Evolutionary conservation across 805 yeast species (phyloP).

Genomic region (Candida sonorensis): DNA sequence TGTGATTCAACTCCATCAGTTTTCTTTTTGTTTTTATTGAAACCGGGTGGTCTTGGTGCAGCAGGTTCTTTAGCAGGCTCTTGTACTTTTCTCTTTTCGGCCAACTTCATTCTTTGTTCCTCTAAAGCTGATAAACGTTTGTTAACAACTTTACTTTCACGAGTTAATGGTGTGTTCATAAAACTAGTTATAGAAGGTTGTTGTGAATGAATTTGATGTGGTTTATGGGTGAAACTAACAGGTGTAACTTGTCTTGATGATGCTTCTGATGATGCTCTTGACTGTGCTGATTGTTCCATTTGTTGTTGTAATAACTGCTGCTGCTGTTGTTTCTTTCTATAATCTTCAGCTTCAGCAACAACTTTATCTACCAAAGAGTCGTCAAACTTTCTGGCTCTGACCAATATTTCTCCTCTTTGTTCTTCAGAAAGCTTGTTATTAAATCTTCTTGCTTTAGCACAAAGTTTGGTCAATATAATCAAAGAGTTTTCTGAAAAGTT

Average conservation of each 20-base stretch:
- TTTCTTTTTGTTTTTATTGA: slow-evolving; percentile 29
- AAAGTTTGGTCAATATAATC: slow-evolving; percentile 52
- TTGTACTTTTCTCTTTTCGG: slow-evolving; percentile 16
- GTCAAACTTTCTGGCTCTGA: slow-evolving; percentile 54
- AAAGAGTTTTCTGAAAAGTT: slow-evolving; percentile 48
- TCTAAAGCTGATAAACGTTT: slow-evolving; percentile 22
- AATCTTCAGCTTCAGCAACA: slow-evolving; percentile 33
- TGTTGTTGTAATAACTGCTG: too few species aligned
- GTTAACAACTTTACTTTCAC: slow-evolving; percentile 8
- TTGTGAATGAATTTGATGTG: too few species aligned
- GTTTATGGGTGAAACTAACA: too few species aligned
- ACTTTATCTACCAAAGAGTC: slow-evolving; percentile 46
- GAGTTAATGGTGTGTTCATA: slow-evolving; percentile 2
- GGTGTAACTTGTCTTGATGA: background rate
- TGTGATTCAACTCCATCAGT: slow-evolving; percentile 7
- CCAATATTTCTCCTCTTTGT: slow-evolving; percentile 58
- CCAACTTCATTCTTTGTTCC: slow-evolving; percentile 20
- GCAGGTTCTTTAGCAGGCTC: slow-evolving; percentile 32
- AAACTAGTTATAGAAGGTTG: slow-evolving; percentile 11
- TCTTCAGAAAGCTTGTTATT: slow-evolving; percentile 64
- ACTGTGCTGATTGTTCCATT: too few species aligned
- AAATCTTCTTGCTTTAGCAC: slow-evolving; percentile 56
- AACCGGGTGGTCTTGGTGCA: slow-evolving; percentile 48
- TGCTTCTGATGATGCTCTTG: too few species aligned
- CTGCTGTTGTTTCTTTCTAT: slow-evolving; percentile 13